phyloP scores from a whole-genome alignment of 2,329 filamentous ascomycete genomes.

The Pseudogymnoascus sp. region DNA sequence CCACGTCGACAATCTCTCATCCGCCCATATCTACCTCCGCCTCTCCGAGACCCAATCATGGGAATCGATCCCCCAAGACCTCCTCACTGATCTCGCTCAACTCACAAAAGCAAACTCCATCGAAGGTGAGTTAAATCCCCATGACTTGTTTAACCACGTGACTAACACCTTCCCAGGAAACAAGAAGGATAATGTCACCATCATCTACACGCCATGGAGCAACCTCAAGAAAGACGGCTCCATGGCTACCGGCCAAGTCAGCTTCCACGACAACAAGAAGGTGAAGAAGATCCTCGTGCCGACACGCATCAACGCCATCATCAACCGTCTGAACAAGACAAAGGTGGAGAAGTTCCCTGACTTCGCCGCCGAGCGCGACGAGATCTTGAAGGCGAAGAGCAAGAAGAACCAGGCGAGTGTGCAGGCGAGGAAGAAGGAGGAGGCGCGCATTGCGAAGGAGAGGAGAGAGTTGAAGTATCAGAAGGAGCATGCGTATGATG shows the following conservation, averaged over 20 bases:
- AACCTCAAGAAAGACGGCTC: constrained; percentile 92
- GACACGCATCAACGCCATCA: constrained; percentile 75
- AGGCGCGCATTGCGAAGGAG: constrained; percentile 65
- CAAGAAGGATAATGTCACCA: constrained; percentile 94
- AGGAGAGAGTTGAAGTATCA: constrained; percentile 85
- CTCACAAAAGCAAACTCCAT: constrained; percentile 98
- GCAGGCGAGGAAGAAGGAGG: constrained; percentile 66
- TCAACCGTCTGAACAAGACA: constrained; percentile 98
- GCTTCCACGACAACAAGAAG: constrained; percentile 82
- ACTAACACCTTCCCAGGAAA: constrained; percentile 53
- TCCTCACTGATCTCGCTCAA: constrained; percentile 86
- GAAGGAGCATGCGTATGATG: constrained; percentile 97
- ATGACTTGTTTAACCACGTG: constrained; percentile 6
- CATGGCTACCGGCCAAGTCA: constrained; percentile 92
- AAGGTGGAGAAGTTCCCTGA: constrained; percentile 83
- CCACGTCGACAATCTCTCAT: constrained; percentile 94
- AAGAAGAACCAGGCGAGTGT: constrained; percentile 58
- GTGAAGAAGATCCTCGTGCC: constrained; percentile 76
- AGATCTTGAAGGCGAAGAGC: constrained; percentile 61
- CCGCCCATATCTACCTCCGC: constrained; percentile 91
- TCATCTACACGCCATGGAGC: constrained; percentile 97
- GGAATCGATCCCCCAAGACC: constrained; percentile 67
- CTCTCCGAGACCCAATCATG: constrained; percentile 70
- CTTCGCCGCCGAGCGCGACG: constrained; percentile 72
- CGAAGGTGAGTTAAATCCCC: constrained; percentile 52